Evolutionary conservation across 129 eudicot genomes (phyloP).

Genomic region (Tagetes erecta): DNA sequence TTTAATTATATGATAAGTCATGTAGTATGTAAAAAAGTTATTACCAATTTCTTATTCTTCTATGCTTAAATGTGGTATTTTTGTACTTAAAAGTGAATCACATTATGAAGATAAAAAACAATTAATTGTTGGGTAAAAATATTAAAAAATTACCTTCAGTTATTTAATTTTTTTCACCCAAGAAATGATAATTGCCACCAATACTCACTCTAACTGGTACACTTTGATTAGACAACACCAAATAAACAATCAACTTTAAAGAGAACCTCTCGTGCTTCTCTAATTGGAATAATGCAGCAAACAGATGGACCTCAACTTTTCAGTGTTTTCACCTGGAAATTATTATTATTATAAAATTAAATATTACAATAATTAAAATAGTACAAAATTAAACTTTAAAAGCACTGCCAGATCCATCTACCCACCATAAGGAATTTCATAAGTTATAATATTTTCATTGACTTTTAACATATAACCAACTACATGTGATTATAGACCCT

Average conservation of each 20-base stretch:
- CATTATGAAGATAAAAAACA: not conserved
- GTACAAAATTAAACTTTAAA: slow-evolving; percentile 31
- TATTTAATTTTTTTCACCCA: slow-evolving; percentile 22
- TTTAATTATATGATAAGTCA: too few species aligned
- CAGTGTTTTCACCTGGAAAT: slow-evolving; percentile 44
- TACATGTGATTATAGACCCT: slow-evolving; percentile 33
- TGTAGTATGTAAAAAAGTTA: too few species aligned
- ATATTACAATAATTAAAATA: slow-evolving; percentile 7
- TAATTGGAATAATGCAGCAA: slow-evolving; percentile 43
- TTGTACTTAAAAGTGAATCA: not conserved
- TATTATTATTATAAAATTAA: slow-evolving; percentile 12
- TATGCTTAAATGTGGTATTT: too few species aligned
- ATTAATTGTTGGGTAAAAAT: slow-evolving; percentile 21
- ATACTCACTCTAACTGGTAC: slow-evolving; percentile 20
- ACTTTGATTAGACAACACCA: slow-evolving; percentile 43
- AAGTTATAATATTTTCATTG: slow-evolving; percentile 27
- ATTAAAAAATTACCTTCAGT: slow-evolving; percentile 16
- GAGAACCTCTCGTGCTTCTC: slow-evolving; percentile 43
- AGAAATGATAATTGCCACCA: slow-evolving; percentile 34
- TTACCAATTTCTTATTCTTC: too few species aligned
- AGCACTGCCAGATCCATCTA: slow-evolving; percentile 30
- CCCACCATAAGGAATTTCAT: slow-evolving; percentile 36
- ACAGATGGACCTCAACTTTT: slow-evolving; percentile 37
- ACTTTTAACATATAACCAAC: slow-evolving; percentile 30
- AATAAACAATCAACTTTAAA: slow-evolving; percentile 37